Evolutionary conservation across 495 filamentous ascomycete genomes (phyloP), one percentile per base, ranked within the genome.

Genomic region (Acidiella bohemica): DNA sequence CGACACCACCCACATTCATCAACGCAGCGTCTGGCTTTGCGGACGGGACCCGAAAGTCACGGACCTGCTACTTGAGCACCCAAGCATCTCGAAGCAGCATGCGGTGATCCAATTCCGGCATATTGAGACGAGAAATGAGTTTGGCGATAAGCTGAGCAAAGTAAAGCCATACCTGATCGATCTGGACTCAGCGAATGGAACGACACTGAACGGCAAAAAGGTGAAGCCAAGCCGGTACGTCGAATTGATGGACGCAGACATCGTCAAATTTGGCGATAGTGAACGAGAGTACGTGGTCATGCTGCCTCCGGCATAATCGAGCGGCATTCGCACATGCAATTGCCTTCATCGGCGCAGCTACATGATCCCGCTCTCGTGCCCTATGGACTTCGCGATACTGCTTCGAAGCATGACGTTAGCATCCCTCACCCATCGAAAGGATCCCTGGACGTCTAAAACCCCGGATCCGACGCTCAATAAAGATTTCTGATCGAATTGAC

Each of bases 101-200:
- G 92, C 90, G 3, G 92, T 85, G 19, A 67, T 97, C 24, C 90
- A 97, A 58, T 97, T 96, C 51, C 74, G 92, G 30, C 79, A 81
- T 56, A 72, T 81, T 16, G 78, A 79, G 49, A 86, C 80, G 60
- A 71, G 70, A 43, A 84, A 90, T 53, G 86, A 93, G 54, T 90
- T 70, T 56, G 88, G 86, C 24, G 82, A 92, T 55, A 77, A 73
- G 56, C 67, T 78, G 46, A 81, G 80, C 13, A 75, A 68, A 42
- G 92, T 96, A 24, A 84, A 75, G 63, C 84, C 83, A 8, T 97
- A 96, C 61, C 53, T 96, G 2, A 81, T 96, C 53, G 90, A 97
- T 62, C 59, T 97, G 30, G 88, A 94, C 52, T 93, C 84, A 45
- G 82, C 83, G 17, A 96, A 97, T 63, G 88, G 90, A 31, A 94